Conservation (phyloP, 1,284 basidiomycete genomes). For the Coniophora puteana region DNA sequence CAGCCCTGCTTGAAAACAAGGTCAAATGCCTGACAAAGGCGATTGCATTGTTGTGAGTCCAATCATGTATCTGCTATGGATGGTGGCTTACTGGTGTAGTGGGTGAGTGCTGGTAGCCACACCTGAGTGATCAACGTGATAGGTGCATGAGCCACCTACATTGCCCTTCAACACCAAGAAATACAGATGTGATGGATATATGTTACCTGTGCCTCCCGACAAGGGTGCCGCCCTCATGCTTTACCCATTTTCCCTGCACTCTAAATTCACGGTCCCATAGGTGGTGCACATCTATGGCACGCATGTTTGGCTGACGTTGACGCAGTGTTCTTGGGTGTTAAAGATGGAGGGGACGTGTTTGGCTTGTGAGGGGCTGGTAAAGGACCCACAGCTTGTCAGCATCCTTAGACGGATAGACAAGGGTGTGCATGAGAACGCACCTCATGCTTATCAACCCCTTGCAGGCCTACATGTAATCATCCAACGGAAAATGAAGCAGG, state of each 20-base stretch:
- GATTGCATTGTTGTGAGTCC: not conserved
- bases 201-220: not conserved
- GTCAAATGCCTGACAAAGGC: not conserved
- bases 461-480: not conserved
- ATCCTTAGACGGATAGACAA: not conserved
- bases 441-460: not conserved
- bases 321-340: not conserved
- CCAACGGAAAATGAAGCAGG: not conserved
- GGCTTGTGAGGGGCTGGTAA: not conserved
- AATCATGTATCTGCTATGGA: too few species aligned
- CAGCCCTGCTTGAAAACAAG: not conserved
- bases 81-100: too few species aligned
- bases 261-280: not conserved
- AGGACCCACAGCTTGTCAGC: not conserved
- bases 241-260: not conserved
- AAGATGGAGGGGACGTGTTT: not conserved
- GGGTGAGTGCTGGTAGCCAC: too few species aligned
- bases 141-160: too few species aligned
- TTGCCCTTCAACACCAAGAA: too few species aligned
- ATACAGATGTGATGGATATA: not conserved
- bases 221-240: not conserved
- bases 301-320: not conserved
- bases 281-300: not conserved
- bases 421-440: not conserved
- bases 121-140: too few species aligned